Percentiles rank a stretch among this genome's conserved stretches.
Evolutionary conservation across 208 protist genomes (phyloP).

Genomic region (Trypanosoma mega): DNA sequence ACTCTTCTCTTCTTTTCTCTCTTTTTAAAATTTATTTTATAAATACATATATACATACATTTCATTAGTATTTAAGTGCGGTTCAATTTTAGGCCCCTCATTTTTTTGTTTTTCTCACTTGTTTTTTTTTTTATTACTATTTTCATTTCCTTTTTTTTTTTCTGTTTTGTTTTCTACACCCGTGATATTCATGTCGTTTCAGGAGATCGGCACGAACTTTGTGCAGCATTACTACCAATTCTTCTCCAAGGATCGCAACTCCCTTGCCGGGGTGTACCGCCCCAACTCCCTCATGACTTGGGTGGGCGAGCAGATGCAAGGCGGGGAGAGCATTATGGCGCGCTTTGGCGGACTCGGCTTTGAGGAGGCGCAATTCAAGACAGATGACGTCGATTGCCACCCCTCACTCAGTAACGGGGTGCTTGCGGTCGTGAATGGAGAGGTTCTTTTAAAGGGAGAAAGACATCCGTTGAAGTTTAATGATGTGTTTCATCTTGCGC

Average conservation of each 20-base stretch:
- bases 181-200: slow-evolving; percentile 64
- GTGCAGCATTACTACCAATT: slow-evolving; percentile 85
- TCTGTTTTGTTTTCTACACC: neutral
- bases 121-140: neutral
- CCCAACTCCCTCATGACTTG: slow-evolving; percentile 82
- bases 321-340: slow-evolving; percentile 77
- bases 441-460: slow-evolving; percentile 82
- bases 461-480: slow-evolving; percentile 85
- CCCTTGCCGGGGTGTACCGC: slow-evolving; percentile 81
- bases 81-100: no score
- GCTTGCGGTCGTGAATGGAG: slow-evolving; percentile 79
- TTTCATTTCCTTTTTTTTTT: neutral
- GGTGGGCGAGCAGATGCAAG: slow-evolving; percentile 84
- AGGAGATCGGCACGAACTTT: slow-evolving; percentile 68
- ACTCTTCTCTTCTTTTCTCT: slow-evolving; percentile 9
- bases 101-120: neutral
- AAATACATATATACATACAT: slow-evolving; percentile 8
- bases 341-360: slow-evolving; percentile 81
- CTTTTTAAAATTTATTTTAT: neutral
- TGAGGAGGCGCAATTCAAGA: slow-evolving; percentile 70
- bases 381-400: slow-evolving; percentile 82
- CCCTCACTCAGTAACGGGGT: slow-evolving; percentile 72
- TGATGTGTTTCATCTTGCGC: slow-evolving; percentile 82
- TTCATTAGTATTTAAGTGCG: no score
- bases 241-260: slow-evolving; percentile 61